Base-by-base conservation (phyloP, 768 basidiomycete species). In the Termitomyces sp. region DNA sequence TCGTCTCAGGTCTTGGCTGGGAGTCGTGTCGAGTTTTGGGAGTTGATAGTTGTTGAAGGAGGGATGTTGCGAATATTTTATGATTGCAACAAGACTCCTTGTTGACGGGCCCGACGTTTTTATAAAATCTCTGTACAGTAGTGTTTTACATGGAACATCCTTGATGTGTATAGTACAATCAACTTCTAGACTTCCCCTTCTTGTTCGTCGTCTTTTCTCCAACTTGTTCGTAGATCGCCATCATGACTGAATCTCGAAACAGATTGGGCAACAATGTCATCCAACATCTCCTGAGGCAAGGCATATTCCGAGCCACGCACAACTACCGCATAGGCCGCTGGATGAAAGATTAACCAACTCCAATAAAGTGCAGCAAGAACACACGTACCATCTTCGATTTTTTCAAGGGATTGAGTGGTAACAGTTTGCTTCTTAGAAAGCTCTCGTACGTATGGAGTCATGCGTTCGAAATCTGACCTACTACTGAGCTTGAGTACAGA, bases 341-440 rank as follows among this genome's bases (percentile, higher is more conserved):
- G 7, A 53, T 38, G 45, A 52, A 62, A 54, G 22, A 16, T 36
- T 44, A 43, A 38, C 45, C 4, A 13, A 35, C 6, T 27, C 22
- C 23, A n/a, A n/a, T n/a, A 53, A 23, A 36, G 23, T 22, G 32
- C 25, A 31, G 22, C 23, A 22, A 31, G 54, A 33, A 42, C 77
- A 53, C 3, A 29, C 41, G 12, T 59, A 96, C 95, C 93, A 63
- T 88, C 83, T 78, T 99, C 96, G 48, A 98, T 95, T 71, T 98
- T 99, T 64, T 86, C 83, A 7, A 99, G 76, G n/a, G 93, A 96
- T 62, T 90, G 85, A 3, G 78, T 71, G 0, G 94, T 96, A 16
- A 96, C 90, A 3, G 73, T 67, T 65, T 97, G 94, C 72, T 99
- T 99, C 75, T 91, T 95, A 52, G 77, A 76, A 39, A 99, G 75